These are phyloP conservation scores for Auxenochlorella pyrenoidosa DNA, from an alignment of 139 green algal genomes.

Conservation along the genomic window DNA sequence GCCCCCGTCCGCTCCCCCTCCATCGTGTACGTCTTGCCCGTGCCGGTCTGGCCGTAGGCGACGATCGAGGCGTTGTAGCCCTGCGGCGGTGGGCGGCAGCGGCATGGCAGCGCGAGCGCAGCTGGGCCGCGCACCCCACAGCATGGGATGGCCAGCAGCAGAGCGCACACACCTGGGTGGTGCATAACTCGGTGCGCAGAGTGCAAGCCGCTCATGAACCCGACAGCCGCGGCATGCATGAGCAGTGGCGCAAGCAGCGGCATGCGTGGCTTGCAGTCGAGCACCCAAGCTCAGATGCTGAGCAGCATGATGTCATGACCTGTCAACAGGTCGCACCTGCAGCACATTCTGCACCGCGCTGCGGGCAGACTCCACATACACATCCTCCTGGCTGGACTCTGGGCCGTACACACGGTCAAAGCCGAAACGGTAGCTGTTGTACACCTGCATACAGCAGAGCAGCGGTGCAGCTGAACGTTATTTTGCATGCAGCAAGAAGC, in stretches of 20 bases:
- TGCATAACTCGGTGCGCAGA: too few relatives aligned
- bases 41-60: constrained; percentile 89
- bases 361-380: constrained; percentile 85
- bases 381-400: constrained; percentile 73
- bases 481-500: not conserved
- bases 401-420: constrained; percentile 95
- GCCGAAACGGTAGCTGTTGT: constrained; percentile 77
- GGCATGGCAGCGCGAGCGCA: not conserved
- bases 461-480: not conserved
- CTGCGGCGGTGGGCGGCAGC: too few relatives aligned
- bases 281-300: too few relatives aligned
- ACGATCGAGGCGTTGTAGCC: constrained; percentile 96
- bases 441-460: constrained; percentile 32
- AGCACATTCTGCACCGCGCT: constrained; percentile 78
- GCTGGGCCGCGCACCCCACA: not conserved
- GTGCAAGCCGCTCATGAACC: too few relatives aligned
- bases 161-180: too few relatives aligned
- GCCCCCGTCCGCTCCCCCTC: constrained; percentile 72
- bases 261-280: too few relatives aligned
- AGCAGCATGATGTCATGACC: too few relatives aligned
- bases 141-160: not conserved
- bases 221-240: too few relatives aligned
- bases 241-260: too few relatives aligned
- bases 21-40: constrained; percentile 94
- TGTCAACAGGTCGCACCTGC: constrained; percentile 16